Conservation (phyloP, 805 yeast genomes). For the Candida anglica region DNA sequence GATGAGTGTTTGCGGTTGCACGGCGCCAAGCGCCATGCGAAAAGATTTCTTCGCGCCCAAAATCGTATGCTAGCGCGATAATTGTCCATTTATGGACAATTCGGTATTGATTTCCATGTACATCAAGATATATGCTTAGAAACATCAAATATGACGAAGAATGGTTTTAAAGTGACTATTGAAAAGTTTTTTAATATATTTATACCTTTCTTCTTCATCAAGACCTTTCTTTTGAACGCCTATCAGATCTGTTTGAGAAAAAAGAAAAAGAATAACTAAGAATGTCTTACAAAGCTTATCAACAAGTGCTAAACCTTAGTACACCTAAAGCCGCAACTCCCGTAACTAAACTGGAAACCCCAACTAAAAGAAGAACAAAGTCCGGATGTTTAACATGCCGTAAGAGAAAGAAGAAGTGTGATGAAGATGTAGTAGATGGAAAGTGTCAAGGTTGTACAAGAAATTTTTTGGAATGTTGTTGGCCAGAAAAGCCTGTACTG, state of each 20-base stretch:
- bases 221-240: too few species aligned
- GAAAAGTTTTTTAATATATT: too few species aligned
- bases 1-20: too few species aligned
- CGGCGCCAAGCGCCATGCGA: too few species aligned
- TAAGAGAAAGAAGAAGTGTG: slow-evolving; percentile 62
- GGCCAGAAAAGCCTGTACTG: slow-evolving; percentile 23
- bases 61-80: slow-evolving; percentile 3
- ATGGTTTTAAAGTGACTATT: too few species aligned
- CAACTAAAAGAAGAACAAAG: slow-evolving; percentile 33
- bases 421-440: slow-evolving; percentile 41
- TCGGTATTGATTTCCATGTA: too few species aligned
- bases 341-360: slow-evolving; percentile 1
- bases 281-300: slow-evolving; percentile 33
- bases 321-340: slow-evolving; percentile 11
- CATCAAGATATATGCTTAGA: too few species aligned
- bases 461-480: slow-evolving; percentile 41
- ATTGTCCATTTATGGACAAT: slow-evolving; percentile 3
- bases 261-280: too few species aligned
- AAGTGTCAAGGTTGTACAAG: slow-evolving; percentile 44
- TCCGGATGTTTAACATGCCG: slow-evolving; percentile 62
- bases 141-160: too few species aligned
- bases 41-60: background rate
- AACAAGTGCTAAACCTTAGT: slow-evolving; percentile 30
- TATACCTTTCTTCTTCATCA: too few species aligned
- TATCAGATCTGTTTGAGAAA: too few species aligned